Conservation (phyloP, 1,284 basidiomycete genomes). For the Pseudozyma sp. region DNA sequence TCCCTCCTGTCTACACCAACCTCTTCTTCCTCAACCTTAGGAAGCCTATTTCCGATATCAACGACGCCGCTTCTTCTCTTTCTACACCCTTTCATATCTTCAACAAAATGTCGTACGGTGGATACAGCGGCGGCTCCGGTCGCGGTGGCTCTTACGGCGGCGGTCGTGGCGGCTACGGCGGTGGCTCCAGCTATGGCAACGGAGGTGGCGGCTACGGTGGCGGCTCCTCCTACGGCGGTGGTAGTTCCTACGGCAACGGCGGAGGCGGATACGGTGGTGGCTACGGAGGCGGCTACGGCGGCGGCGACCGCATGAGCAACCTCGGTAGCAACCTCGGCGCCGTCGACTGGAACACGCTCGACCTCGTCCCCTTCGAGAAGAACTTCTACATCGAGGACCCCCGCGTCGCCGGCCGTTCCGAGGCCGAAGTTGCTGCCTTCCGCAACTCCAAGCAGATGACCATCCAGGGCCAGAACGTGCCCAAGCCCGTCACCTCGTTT, state of each 20-base stretch:
- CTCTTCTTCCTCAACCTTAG: conserved; percentile 12
- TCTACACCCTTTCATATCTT: not conserved
- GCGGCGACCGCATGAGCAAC: conserved; percentile 82
- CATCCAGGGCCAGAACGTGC: conserved; percentile 88
- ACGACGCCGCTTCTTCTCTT: not conserved
- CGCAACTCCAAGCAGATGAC: conserved; percentile 85
- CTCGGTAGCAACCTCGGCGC: conserved; percentile 85
- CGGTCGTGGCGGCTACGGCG: conserved; percentile 41
- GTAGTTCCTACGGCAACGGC: conserved; percentile 68
- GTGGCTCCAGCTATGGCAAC: conserved; percentile 40
- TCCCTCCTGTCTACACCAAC: conserved; percentile 10
- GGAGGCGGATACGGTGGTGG: conserved; percentile 40
- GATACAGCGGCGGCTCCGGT: conserved; percentile 45
- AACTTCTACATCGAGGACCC: conserved; percentile 98
- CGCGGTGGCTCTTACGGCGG: conserved; percentile 48
- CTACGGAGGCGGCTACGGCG: conserved; percentile 44
- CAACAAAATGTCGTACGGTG: conserved; percentile 58
- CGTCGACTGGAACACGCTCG: conserved; percentile 83
- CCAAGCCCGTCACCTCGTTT: conserved; percentile 89
- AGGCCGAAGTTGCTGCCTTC: conserved; percentile 89
- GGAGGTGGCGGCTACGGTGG: conserved; percentile 37
- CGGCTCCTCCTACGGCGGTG: conserved; percentile 53
- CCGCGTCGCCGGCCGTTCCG: conserved; percentile 80
- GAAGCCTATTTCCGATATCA: conserved; percentile 7
- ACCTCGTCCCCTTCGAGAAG: conserved; percentile 79